phyloP scores from a whole-genome alignment of 768 basidiomycete species.

The Rhizopogon sp. region DNA sequence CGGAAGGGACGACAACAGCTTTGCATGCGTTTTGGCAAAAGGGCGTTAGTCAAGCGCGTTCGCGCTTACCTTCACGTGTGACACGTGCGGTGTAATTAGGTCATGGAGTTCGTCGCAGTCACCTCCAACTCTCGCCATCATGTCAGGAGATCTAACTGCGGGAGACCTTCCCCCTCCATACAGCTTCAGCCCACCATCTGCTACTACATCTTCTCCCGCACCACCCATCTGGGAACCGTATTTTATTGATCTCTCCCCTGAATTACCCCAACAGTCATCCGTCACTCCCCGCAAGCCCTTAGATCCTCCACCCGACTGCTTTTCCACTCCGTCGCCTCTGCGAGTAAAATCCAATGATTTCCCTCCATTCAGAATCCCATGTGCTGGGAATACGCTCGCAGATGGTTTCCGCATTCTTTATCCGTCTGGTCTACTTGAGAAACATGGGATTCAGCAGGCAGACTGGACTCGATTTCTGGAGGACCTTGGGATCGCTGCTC shows the following conservation, averaged over 20 bases:
- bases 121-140: not conserved
- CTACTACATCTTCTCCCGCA: not conserved
- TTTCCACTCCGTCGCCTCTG: conserved; percentile 21
- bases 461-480: conserved; percentile 28
- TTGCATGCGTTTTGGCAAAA: not conserved
- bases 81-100: no score
- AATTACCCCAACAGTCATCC: not conserved
- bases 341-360: conserved; percentile 22
- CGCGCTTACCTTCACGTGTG: no score
- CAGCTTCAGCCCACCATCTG: not conserved
- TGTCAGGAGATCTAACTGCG: not conserved
- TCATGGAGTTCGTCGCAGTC: no score
- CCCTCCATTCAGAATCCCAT: conserved; percentile 20
- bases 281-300: conserved; percentile 14
- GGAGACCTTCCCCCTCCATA: conserved; percentile 7
- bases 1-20: not conserved
- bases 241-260: conserved; percentile 18
- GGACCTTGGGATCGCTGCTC: conserved; percentile 22
- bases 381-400: conserved; percentile 14
- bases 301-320: conserved; percentile 26
- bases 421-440: conserved; percentile 18
- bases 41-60: not conserved
- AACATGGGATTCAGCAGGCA: conserved; percentile 19
- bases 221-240: conserved; percentile 25
- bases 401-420: conserved; percentile 24